phyloP scores from a whole-genome alignment of 2,329 filamentous ascomycete species.

The Ophiocordyceps polyrhachis-furcata region DNA sequence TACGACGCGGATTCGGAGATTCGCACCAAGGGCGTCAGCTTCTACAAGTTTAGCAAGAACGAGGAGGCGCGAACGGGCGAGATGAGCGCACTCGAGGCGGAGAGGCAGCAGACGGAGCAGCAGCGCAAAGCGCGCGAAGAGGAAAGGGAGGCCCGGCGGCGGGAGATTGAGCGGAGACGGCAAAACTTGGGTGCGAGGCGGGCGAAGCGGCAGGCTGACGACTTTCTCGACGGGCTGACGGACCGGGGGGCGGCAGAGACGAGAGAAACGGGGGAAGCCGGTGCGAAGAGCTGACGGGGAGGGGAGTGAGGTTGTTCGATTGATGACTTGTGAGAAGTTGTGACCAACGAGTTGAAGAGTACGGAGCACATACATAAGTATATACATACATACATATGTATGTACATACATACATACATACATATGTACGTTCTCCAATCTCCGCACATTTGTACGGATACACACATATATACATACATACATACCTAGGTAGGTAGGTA shows the following conservation, averaged over 20 bases:
- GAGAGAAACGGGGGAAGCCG: too few relatives aligned
- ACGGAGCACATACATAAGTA: too few relatives aligned
- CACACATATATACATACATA: not conserved
- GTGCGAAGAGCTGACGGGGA: not conserved
- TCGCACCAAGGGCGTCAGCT: slow-evolving; percentile 72
- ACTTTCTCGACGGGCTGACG: slow-evolving; percentile 44
- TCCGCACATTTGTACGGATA: not conserved
- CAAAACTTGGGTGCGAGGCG: slow-evolving; percentile 40
- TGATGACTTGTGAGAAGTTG: too few relatives aligned
- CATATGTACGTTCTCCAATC: too few relatives aligned
- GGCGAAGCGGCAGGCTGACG: slow-evolving; percentile 51
- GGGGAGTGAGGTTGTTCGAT: not conserved
- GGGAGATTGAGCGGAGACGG: slow-evolving; percentile 45
- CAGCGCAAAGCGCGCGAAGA: slow-evolving; percentile 36
- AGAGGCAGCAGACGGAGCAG: slow-evolving; percentile 49
- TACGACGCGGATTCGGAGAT: slow-evolving; percentile 78
- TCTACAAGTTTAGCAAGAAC: slow-evolving; percentile 75
- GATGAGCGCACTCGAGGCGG: slow-evolving; percentile 55
- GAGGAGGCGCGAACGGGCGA: slow-evolving; percentile 45
- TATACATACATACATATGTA: not conserved
- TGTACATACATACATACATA: too few relatives aligned
- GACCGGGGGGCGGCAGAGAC: not conserved
- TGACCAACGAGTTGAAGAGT: not conserved
- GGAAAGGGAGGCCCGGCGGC: slow-evolving; percentile 37
- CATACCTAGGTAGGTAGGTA: not conserved